phyloP scores from a whole-genome alignment of 805 yeast species.

The Geotrichum ghanense region DNA sequence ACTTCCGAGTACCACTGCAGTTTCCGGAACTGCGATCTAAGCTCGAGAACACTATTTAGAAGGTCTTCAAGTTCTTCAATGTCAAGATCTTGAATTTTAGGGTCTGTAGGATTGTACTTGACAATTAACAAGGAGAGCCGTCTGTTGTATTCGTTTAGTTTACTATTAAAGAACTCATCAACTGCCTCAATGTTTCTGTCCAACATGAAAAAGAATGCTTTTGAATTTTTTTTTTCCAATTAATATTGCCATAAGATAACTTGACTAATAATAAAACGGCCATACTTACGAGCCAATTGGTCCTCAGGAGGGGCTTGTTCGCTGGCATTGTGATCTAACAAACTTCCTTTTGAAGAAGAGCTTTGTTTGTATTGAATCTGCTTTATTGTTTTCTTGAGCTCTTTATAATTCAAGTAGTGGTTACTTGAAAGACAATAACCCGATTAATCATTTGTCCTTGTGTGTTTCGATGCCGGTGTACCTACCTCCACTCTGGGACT shows the following conservation, averaged over 20 bases:
- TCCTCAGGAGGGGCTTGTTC: constrained; percentile 7
- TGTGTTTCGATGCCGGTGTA: background rate
- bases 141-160: constrained; percentile 62
- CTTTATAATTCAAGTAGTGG: constrained; percentile 76
- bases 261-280: no score
- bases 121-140: constrained; percentile 38
- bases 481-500: constrained; percentile 81
- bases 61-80: constrained; percentile 53
- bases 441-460: no score
- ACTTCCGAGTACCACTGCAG: constrained; percentile 91
- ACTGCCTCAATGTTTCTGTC: constrained; percentile 78
- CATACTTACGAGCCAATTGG: constrained; percentile 27
- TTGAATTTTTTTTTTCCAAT: constrained; percentile 22
- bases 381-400: constrained; percentile 70
- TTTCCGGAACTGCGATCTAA: constrained; percentile 65
- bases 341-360: constrained; percentile 6
- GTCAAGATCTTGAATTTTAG: constrained; percentile 24
- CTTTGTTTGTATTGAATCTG: constrained; percentile 35
- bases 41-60: constrained; percentile 57
- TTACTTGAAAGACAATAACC: constrained; percentile 24
- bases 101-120: constrained; percentile 21
- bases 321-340: constrained; percentile 5
- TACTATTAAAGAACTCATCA: constrained; percentile 63
- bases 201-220: constrained; percentile 62
- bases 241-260: constrained; percentile 2